These are phyloP conservation scores for Pterulicium gracile DNA, from an alignment of 1,284 basidiomycete species.

Conservation along the genomic window DNA sequence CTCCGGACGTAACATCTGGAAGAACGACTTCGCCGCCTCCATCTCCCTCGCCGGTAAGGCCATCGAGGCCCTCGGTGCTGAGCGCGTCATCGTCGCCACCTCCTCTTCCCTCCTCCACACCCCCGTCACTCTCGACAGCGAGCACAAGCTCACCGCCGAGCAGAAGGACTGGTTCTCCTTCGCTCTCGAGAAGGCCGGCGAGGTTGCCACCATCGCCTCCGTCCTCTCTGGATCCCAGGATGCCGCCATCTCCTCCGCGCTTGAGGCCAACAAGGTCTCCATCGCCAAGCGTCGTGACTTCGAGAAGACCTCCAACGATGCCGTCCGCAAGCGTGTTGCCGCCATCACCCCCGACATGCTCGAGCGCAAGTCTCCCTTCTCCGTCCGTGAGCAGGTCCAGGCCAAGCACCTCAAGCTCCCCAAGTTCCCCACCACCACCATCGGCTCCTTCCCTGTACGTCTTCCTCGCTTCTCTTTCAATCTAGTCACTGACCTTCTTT, in stretches of 20 bases:
- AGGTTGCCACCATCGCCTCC: conserved; percentile 84
- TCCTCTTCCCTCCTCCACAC: conserved; percentile 98
- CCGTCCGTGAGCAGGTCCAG: conserved; percentile 83
- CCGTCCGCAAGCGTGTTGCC: conserved; percentile 92
- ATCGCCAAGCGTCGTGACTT: conserved; percentile 96
- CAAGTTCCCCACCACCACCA: conserved; percentile 98
- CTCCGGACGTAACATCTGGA: conserved; percentile 99
- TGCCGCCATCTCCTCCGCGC: conserved; percentile 47
- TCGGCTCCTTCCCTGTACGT: conserved; percentile 90
- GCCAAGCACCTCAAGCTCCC: conserved; percentile 85
- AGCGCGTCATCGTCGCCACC: conserved; percentile 89
- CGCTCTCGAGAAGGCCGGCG: conserved; percentile 91
- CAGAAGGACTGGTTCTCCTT: conserved; percentile 99
- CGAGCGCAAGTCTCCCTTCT: conserved; percentile 87
- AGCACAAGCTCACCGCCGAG: conserved; percentile 85
- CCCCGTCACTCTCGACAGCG: conserved; percentile 88
- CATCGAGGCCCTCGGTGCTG: conserved; percentile 68
- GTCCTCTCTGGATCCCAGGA: conserved; percentile 79
- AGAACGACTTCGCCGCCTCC: conserved; percentile 86
- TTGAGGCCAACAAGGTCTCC: conserved; percentile 85
- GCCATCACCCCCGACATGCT: conserved; percentile 85
- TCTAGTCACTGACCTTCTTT: too few species aligned
- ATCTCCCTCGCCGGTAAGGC: conserved; percentile 84
- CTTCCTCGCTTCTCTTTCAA: conserved; percentile 6
- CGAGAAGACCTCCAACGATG: conserved; percentile 90